These are phyloP conservation scores for Colletotrichum higginsianum DNA, from an alignment of 2,329 filamentous ascomycete species.

Conservation along the genomic window DNA sequence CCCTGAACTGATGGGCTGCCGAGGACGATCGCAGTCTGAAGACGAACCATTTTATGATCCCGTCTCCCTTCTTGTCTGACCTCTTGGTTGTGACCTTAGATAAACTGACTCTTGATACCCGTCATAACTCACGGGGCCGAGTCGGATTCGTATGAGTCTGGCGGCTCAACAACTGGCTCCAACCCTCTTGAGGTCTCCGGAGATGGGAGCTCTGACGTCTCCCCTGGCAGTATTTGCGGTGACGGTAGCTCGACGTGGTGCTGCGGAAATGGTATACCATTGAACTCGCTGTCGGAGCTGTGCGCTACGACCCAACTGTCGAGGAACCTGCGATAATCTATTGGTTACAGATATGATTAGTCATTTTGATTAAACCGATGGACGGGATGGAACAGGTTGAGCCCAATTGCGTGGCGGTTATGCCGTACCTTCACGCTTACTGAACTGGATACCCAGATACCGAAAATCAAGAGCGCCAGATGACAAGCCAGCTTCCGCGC, in stretches of 20 bases:
- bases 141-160: conserved; percentile 42
- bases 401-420: not conserved
- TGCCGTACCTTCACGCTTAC: conserved; percentile 60
- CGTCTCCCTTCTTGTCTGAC: not conserved
- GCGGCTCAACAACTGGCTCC: conserved; percentile 50
- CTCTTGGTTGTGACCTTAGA: not conserved
- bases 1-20: not conserved
- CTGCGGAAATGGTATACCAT: conserved; percentile 61
- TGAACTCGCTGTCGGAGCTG: conserved; percentile 62
- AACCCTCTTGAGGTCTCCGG: conserved; percentile 45
- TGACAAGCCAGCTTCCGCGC: conserved; percentile 46
- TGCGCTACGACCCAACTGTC: conserved; percentile 63
- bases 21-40: not conserved
- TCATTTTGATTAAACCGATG: not conserved
- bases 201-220: conserved; percentile 43
- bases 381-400: not conserved
- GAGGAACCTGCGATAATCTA: conserved; percentile 64
- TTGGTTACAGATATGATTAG: conserved; percentile 12
- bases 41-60: not conserved
- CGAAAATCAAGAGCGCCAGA: conserved; percentile 57
- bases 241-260: conserved; percentile 64
- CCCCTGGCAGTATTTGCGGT: conserved; percentile 58
- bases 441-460: conserved; percentile 66
- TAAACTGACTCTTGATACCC: not conserved
- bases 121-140: conserved; percentile 28